These are phyloP conservation scores for Bruguiera hainesii DNA, from an alignment of 441 rosid genomes.

Conservation along the genomic window DNA sequence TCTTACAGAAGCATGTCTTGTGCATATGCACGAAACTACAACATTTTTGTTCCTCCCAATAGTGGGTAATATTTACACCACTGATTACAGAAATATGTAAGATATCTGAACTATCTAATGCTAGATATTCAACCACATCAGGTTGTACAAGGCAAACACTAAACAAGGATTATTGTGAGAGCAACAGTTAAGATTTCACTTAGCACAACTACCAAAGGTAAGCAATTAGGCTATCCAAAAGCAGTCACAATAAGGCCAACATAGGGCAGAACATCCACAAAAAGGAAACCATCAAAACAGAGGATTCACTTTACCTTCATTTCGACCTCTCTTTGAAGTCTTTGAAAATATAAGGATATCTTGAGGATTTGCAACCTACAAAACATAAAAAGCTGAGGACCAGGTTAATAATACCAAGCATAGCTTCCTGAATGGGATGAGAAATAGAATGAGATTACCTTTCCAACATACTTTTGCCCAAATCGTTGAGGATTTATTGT, in stretches of 20 bases:
- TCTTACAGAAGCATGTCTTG: no score
- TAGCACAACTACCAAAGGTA: neutral
- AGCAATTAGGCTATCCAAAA: neutral
- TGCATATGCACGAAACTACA: no score
- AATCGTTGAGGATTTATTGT: constrained; percentile 98
- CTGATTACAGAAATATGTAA: no score
- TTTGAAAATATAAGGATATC: constrained; percentile 96
- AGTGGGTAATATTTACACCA: no score
- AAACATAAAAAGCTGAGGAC: constrained; percentile 3
- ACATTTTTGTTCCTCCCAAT: no score
- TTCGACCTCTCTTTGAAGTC: constrained; percentile 63
- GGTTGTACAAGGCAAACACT: no score
- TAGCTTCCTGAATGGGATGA: constrained; percentile 11
- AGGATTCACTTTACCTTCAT: constrained; percentile 43
- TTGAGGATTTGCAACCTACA: constrained; percentile 97
- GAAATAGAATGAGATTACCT: constrained; percentile 48
- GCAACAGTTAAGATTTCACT: neutral
- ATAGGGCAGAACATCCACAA: neutral
- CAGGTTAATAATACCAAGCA: constrained; percentile 13
- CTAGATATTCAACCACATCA: no score
- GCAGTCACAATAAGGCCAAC: neutral
- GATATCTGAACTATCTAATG: no score
- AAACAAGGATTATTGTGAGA: no score
- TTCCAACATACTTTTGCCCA: constrained; percentile 98
- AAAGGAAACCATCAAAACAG: constrained; percentile 9